Percentiles rank a stretch among this genome's conserved stretches.
These are phyloP conservation scores for Isabelozyma rhagii DNA, from an alignment of 805 yeast genomes.

Conservation along the genomic window DNA sequence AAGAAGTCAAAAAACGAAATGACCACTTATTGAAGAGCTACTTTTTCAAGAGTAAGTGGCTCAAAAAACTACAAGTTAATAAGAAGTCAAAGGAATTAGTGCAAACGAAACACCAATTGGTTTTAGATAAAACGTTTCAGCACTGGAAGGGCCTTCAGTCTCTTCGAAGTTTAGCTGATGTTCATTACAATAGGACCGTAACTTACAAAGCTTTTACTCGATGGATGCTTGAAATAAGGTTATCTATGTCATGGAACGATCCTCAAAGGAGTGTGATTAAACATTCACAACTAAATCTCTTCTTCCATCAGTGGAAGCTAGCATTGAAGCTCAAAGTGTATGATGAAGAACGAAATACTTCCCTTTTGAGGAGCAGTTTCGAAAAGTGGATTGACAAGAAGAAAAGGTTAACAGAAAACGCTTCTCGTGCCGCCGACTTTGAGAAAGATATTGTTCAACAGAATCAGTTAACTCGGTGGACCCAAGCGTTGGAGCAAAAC, in stretches of 20 bases:
- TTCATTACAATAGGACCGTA: not conserved
- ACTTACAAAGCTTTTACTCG: not conserved
- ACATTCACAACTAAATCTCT: not conserved
- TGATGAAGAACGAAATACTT: not conserved
- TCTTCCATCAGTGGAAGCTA: slow-evolving; percentile 14
- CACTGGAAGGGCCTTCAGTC: slow-evolving; percentile 11
- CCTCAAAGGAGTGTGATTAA: not conserved
- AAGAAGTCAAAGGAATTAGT: slow-evolving; percentile 5
- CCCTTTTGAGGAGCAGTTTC: not conserved
- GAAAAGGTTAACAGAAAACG: not conserved
- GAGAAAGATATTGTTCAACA: not conserved
- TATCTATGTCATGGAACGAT: not conserved
- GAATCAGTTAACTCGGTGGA: slow-evolving; percentile 5
- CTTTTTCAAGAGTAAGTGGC: slow-evolving; percentile 13
- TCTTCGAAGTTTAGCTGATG: slow-evolving; percentile 8
- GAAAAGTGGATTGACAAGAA: not conserved
- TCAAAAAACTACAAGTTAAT: slow-evolving; percentile 6
- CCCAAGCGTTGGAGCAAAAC: not conserved
- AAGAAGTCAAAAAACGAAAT: slow-evolving; percentile 3
- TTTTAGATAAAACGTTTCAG: slow-evolving; percentile 4
- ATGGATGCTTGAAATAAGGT: not conserved
- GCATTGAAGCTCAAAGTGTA: not conserved
- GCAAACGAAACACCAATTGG: not conserved
- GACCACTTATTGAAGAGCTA: slow-evolving; percentile 5
- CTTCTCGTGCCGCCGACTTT: slow-evolving; percentile 1